These are phyloP conservation scores for Hygrocybe punicea DNA, from an alignment of 768 basidiomycete genomes.

Conservation along the genomic window DNA sequence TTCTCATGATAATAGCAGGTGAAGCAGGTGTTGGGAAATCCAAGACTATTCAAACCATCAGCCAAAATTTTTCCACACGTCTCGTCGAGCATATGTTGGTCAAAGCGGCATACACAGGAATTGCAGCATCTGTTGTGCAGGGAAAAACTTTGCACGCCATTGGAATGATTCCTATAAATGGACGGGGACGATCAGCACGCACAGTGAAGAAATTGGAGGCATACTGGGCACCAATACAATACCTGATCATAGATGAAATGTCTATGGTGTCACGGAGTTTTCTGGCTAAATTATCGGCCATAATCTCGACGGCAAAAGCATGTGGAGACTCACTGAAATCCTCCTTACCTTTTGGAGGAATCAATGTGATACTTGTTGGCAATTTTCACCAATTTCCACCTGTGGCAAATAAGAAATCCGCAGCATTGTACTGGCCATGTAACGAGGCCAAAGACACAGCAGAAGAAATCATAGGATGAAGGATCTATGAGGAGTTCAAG, in stretches of 20 bases:
- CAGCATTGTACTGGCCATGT: conserved; percentile 21
- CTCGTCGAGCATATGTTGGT: conserved; percentile 15
- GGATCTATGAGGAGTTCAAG: too few relatives aligned
- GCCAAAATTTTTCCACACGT: conserved; percentile 20
- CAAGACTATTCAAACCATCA: conserved; percentile 32
- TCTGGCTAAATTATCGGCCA: conserved; percentile 20
- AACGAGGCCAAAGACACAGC: conserved; percentile 3
- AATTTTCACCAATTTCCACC: conserved; percentile 38
- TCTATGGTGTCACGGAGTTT: too few relatives aligned
- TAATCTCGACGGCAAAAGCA: conserved; percentile 11
- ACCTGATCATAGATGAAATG: conserved; percentile 36
- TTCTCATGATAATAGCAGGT: conserved; percentile 1
- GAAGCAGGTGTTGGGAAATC: conserved; percentile 28
- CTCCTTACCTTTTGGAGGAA: conserved; percentile 22
- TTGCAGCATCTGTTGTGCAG: conserved; percentile 35
- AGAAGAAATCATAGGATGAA: conserved; percentile 13
- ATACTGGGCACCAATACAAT: conserved; percentile 19
- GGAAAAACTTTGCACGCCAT: conserved; percentile 31
- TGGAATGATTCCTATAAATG: too few relatives aligned
- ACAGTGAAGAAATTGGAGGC: conserved; percentile 16
- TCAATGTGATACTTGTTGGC: conserved; percentile 33
- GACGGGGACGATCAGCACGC: too few relatives aligned
- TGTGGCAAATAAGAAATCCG: conserved; percentile 23
- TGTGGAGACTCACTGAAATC: neutral
- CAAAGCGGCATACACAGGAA: conserved; percentile 34